Base-by-base conservation (phyloP, 495 filamentous ascomycete species). In the Tuber umbilicatum region DNA sequence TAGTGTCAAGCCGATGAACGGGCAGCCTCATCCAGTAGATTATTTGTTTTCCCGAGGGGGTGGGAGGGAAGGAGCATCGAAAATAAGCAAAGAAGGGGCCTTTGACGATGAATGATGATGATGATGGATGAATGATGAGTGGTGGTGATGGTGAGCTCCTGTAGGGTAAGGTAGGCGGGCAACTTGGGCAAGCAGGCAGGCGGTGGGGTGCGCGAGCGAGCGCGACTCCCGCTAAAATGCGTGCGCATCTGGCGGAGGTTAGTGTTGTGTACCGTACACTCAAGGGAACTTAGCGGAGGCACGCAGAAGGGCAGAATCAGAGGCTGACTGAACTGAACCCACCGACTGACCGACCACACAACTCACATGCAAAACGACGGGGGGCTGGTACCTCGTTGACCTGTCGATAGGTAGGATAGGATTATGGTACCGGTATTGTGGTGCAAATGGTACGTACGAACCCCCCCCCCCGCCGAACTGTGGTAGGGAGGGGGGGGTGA, bases 361-460 rank as follows among this genome's bases (percentile, higher is more conserved):
- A 17, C 55, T 64, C 55, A 35, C 55, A 64, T 64, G 27, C 55
- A 64, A 64, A 64, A 64, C 27, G 55, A 17, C 31, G 55, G 19
- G 16, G 27, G 55, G 55, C 55, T 35, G 55, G 55, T 64, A 27
- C 27, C 35, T 35, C 27, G 31, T 64, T 35, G 55, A 64, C 55
- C 55, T 64, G 27, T 64, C 55, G 55, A 64, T 64, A 64, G 55
- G 55, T 5, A 64, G 55, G 55, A 64, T 64, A 64, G 27, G 55
- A 31, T 64, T 64, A 64, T 17, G n/a, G 50, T 35, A 35, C 35
- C 6, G n/a, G 50, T 35, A 35, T 64, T 12, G 27, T 64, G 27
- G 55, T 35, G 27, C 55, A 64, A 16, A 64, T 64, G n/a, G 55
- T 17, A 64, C n/a, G 12, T 64, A 64, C 55, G 55, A 64, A 14